Evolutionary conservation across 768 basidiomycete genomes (phyloP), one percentile per base, ranked within the genome.

Genomic region (Kwoniella dendrophila): DNA sequence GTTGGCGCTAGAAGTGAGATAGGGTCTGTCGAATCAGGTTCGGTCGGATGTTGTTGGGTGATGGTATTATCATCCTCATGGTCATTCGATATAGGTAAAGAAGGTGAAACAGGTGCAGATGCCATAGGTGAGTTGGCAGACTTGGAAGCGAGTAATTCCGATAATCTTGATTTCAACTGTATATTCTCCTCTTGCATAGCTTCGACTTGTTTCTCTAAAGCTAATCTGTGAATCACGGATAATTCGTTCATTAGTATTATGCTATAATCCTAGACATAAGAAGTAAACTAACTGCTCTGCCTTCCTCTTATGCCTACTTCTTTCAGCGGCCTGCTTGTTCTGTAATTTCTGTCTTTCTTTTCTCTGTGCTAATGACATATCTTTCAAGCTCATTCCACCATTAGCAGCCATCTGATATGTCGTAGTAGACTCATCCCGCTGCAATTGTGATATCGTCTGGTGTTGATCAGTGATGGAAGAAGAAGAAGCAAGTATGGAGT

Each of bases 301-400:
- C 38, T 67, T 55, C 57, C 68, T 67, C 69, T 77, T 79, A 1
- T 60, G 53, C 36, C 78, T 49, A 62, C 73, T 75, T 51, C 64
- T 61, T 47, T 73, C 70, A 2, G 78, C 78, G 1, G 78, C 78
- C 32, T 69, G 66, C 48, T 69, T 57, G 66, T 79, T 79, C 47
- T 70, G 70, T 30, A 66, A 68, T 41, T 62, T 70, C 62, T 67
- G 65, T 27, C 64, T 56, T n/a, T 54, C 56, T 57, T 69, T 75
- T 66, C 72, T 75, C 36, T 75, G 64, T 43, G 66, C 67, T 14
- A 22, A 41, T 7, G 59, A 60, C 62, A 71, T 57, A 3, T 34
- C 43, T 34, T 53, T 47, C 20, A 44, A 40, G 41, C 43, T 54
- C 60, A 45, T 34, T 20, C 38, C 53, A 41, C 52, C 38, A 29